Evolutionary conservation across 176 grass and related monocot species (phyloP).

Genomic region (Paspalum vaginatum): DNA sequence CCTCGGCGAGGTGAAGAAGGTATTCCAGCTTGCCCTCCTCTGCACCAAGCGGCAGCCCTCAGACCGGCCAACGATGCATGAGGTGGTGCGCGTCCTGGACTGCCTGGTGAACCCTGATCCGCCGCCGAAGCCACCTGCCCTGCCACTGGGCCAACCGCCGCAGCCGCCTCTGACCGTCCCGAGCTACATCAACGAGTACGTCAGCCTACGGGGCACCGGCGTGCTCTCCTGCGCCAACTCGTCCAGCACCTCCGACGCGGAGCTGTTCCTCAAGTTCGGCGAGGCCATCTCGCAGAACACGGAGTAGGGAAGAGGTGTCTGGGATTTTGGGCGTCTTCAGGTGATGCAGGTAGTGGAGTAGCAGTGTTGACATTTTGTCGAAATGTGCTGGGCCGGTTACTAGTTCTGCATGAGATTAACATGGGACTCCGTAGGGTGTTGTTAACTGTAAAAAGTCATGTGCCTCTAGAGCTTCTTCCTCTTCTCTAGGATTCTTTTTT

Average conservation of each 20-base stretch:
- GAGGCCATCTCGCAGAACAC: conserved; percentile 90
- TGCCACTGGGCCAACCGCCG: not conserved
- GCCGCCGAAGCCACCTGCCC: conserved; percentile 44
- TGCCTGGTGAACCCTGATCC: conserved; percentile 61
- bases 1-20: conserved; percentile 81
- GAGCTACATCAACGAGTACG: conserved; percentile 80
- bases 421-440: conserved; percentile 20
- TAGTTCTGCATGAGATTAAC: conserved; percentile 36
- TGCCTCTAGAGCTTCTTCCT: not conserved
- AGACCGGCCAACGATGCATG: conserved; percentile 92
- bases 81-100: conserved; percentile 81
- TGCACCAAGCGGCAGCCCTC: conserved; percentile 88
- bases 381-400: conserved; percentile 12
- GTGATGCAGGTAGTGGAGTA: conserved; percentile 6
- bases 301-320: conserved; percentile 39
- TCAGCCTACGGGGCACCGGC: conserved; percentile 63
- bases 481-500: too few relatives aligned
- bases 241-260: conserved; percentile 73
- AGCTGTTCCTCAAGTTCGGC: conserved; percentile 96
- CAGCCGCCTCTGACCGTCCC: conserved; percentile 18
- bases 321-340: not conserved
- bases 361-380: conserved; percentile 40
- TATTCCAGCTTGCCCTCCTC: conserved; percentile 85
- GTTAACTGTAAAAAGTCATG: conserved; percentile 63
- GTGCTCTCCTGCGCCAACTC: conserved; percentile 58